Conservation (phyloP, 495 filamentous ascomycete species). For the Xylaria castorea region DNA sequence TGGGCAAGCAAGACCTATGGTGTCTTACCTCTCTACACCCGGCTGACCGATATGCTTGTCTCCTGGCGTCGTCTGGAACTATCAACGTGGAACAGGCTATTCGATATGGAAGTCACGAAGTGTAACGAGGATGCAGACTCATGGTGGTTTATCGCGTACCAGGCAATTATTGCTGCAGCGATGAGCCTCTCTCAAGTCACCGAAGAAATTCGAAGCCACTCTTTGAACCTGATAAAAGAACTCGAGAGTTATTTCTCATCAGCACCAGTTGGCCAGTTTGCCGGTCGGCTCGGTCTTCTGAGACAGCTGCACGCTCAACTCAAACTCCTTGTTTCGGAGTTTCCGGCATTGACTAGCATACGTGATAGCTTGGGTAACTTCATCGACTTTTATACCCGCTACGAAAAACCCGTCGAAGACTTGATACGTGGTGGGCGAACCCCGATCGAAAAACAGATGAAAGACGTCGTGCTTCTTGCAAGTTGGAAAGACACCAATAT, state of each 20-base stretch:
- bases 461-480: conserved; percentile 82
- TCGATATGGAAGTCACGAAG: conserved; percentile 82
- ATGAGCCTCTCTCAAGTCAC: conserved; percentile 63
- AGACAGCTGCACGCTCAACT: conserved; percentile 72
- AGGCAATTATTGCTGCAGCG: conserved; percentile 80
- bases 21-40: conserved; percentile 70
- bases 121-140: conserved; percentile 76
- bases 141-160: conserved; percentile 98
- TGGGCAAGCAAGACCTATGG: conserved; percentile 84
- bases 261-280: conserved; percentile 81
- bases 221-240: conserved; percentile 69
- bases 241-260: conserved; percentile 77
- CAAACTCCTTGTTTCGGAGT: conserved; percentile 60
- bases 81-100: conserved; percentile 86
- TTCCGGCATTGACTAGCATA: conserved; percentile 59
- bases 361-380: conserved; percentile 76
- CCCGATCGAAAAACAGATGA: conserved; percentile 82
- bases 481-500: conserved; percentile 99
- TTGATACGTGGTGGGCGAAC: conserved; percentile 66
- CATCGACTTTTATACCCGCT: conserved; percentile 72
- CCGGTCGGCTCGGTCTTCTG: conserved; percentile 72
- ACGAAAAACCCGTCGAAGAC: conserved; percentile 67
- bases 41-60: conserved; percentile 76
- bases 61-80: conserved; percentile 90
- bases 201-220: conserved; percentile 66